Evolutionary conservation across 2,329 filamentous ascomycete species (phyloP), one percentile per base, ranked within the genome.

Genomic region (Colletotrichum australisinense): DNA sequence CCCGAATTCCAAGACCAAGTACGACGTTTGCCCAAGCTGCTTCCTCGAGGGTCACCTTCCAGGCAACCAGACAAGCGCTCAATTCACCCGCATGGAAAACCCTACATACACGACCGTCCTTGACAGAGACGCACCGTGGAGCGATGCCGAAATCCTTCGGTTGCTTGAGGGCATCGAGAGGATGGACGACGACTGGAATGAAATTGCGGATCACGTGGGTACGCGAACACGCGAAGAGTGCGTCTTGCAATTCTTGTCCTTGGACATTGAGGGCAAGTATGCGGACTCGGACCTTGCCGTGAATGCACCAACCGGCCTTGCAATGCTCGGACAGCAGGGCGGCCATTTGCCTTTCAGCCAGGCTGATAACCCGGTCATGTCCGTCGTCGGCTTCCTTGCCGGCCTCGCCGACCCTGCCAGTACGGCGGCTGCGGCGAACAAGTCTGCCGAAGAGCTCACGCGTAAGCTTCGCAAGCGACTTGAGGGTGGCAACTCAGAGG

Each of bases 211-310:
- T 75, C 94, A 98, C 79, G 97, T 99, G 56, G 94, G 94, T 62
- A 97, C 95, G 3, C 92, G 96, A 73, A 98, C 95, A 1, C 90
- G 95, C 66, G 97, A 99, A 82, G 96, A 99, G 84, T 99, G 97
- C 81, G 96, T 98, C 19, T 89, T 98, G 78, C 97, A 98, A 81
- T 99, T 99, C 86, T 84, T 99, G 76, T 95, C 98, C 80, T 88
- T 99, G 46, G 96, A 98, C 77, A 99, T 99, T 75, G 97, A 98
- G 82, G 96, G 98, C 85, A 97, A 97, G 82, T 99, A 98, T 80
- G 87, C 98, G 11, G 95, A 98, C 78, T 91, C 94, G 8, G 92
- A 96, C 78, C 73, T 76, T 16, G 78, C 83, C 12, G 83, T 89
- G 66, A 87, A 85, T 71, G 86, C 87, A 60, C 88, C 87, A 12